Conservation (phyloP, 202 grass and related monocot species). For the Thinopyrum obtusiflorum region DNA sequence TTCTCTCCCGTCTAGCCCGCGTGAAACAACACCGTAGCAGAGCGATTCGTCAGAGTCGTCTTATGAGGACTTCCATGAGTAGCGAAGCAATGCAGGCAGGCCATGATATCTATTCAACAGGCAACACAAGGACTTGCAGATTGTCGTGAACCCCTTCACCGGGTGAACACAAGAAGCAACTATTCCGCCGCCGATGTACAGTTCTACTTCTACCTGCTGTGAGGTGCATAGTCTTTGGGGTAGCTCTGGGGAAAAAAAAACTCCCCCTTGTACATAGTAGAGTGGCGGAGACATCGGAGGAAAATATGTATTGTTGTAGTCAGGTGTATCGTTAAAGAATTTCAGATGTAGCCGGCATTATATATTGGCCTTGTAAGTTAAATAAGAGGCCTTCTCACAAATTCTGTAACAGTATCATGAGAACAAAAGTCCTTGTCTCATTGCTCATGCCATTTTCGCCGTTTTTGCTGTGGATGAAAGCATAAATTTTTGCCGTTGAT, state of each 20-base stretch:
- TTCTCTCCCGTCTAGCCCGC: constrained; percentile 86
- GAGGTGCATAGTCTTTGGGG: constrained; percentile 22
- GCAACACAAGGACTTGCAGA: background rate
- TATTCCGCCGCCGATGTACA: background rate
- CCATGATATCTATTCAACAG: background rate
- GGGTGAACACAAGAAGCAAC: background rate
- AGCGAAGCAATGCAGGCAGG: constrained; percentile 22
- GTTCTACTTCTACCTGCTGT: background rate
- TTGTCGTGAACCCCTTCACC: constrained; percentile 7
- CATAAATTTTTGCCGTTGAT: too few species aligned
- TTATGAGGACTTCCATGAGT: constrained; percentile 87
- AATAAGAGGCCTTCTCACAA: constrained; percentile 19
- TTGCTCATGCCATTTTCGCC: background rate
- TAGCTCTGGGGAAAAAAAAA: background rate
- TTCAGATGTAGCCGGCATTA: background rate
- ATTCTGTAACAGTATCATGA: background rate
- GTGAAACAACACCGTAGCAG: constrained; percentile 86
- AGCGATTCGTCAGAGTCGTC: constrained; percentile 90
- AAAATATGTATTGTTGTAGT: constrained; percentile 15
- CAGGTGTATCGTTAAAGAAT: background rate
- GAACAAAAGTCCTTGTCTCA: background rate
- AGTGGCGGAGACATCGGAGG: background rate
- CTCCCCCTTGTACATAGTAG: constrained; percentile 33
- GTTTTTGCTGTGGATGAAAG: background rate
- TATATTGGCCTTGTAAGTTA: constrained; percentile 29